Base-by-base conservation (phyloP, 1,139 yeast genomes). In the Zhuliangozyma blackwelliae region DNA sequence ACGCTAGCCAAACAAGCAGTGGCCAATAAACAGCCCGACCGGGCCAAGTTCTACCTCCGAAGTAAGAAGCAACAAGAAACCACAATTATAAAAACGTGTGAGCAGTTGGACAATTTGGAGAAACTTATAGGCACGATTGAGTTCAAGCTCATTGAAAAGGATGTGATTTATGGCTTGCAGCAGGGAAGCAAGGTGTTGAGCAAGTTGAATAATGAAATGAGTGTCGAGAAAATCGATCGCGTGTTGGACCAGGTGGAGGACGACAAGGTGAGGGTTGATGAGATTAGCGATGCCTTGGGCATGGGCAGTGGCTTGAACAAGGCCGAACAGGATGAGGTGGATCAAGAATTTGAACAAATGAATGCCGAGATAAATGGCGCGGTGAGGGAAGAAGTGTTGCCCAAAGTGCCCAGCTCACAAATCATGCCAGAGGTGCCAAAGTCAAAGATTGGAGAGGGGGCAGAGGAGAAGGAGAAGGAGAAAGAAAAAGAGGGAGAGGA, bases 221-320 rank as follows among this genome's bases (percentile, higher is more conserved):
- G 79, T 32, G 57, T 85, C 11, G 92, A 85, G 30, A 77, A 77
- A 51, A 84, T 89, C n/a, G 97, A 89, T 50, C 73, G 72, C 54
- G 69, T 92, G 5, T 63, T 90, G 75, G 97, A 90, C 54, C 94
- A 87, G 39, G 73, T 86, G 25, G 88, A 83, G 33, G 96, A 88
- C 28, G 95, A 92, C 39, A 68, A 82, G 16, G 68, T 82, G 28
- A 83, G 84, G 54, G 96, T 89, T 48, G 79, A 83, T 41, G 86
- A 79, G 47, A 70, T 79, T 2, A 69, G 75, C 40, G 73, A 72
- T 33, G 56, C 69, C 13, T 54, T 79, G 41, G 74, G 80, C 0
- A 58, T 52, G 43, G 61, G 58, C 3, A 47, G 55, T 26, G 61
- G 65, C 13, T 61, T 82, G 49, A 71, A 80, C 16, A 67, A 72